Conservation (phyloP, 2,329 filamentous ascomycete species). For the Purpureocillium lavendulum region DNA sequence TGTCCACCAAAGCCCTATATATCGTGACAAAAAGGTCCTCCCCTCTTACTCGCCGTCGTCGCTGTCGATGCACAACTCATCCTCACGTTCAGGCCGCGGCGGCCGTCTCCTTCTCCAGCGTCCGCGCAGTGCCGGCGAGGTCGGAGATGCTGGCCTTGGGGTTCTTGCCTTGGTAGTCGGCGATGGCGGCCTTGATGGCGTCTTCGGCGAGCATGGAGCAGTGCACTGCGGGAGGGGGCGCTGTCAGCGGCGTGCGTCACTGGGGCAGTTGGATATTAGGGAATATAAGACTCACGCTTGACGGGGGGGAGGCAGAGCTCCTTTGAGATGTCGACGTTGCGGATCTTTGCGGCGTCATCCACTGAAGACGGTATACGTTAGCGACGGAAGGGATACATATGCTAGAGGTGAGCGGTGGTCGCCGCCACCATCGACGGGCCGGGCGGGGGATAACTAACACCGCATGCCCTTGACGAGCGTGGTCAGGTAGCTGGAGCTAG, state of each 20-base stretch:
- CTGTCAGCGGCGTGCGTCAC: conserved; percentile 15
- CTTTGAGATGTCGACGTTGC: conserved; percentile 97
- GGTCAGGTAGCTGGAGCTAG: conserved; percentile 79
- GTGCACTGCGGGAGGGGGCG: conserved; percentile 52
- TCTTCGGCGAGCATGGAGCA: conserved; percentile 90
- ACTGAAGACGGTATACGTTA: conserved; percentile 37
- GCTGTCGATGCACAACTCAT: too few relatives aligned
- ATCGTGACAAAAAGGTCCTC: too few relatives aligned
- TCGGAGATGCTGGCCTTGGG: conserved; percentile 51
- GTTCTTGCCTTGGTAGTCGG: conserved; percentile 81
- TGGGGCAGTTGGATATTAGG: not conserved
- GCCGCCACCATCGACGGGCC: not conserved
- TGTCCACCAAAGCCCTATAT: too few relatives aligned
- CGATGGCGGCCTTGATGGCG: conserved; percentile 84
- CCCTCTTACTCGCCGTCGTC: too few relatives aligned
- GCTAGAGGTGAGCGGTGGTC: not conserved
- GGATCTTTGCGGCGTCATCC: conserved; percentile 84
- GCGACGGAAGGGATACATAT: too few relatives aligned
- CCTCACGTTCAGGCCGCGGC: not conserved
- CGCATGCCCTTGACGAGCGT: conserved; percentile 93
- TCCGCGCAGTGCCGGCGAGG: conserved; percentile 59
- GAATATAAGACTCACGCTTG: conserved; percentile 54
- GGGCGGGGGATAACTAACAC: conserved; percentile 8
- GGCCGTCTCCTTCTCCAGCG: conserved; percentile 14
- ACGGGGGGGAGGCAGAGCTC: conserved; percentile 85